Evolutionary conservation across 371 early-diverging fungal genomes (phyloP).

Genomic region (Nematocida ausubeli): DNA sequence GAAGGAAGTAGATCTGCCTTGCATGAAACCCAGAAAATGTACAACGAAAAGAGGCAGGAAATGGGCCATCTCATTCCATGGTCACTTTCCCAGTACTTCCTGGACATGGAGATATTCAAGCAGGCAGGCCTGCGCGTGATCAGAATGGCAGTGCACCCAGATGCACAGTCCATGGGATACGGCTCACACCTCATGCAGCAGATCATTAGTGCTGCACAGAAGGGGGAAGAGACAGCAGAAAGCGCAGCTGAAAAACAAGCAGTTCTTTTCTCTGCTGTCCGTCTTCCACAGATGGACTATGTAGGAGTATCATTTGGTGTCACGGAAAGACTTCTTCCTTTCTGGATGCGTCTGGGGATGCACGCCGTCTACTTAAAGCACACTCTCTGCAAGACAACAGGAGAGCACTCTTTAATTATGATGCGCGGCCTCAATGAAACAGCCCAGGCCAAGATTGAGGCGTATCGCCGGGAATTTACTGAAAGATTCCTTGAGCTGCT

Average conservation of each 20-base stretch:
- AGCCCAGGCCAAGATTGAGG: background rate
- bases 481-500: slow-evolving; percentile 47
- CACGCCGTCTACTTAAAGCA: slow-evolving; percentile 89
- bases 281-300: slow-evolving; percentile 75
- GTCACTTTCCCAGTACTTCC: slow-evolving; percentile 86
- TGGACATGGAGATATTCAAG: slow-evolving; percentile 86
- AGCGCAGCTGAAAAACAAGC: no score
- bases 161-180: slow-evolving; percentile 91
- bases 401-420: slow-evolving; percentile 67
- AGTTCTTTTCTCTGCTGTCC: background rate
- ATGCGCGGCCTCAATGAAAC: background rate
- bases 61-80: slow-evolving; percentile 95
- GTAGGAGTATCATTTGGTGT: slow-evolving; percentile 92
- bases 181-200: slow-evolving; percentile 79
- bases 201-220: slow-evolving; percentile 70
- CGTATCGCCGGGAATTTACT: slow-evolving; percentile 12
- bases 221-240: slow-evolving; percentile 66
- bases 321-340: slow-evolving; percentile 79
- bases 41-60: slow-evolving; percentile 74
- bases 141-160: slow-evolving; percentile 96
- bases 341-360: slow-evolving; percentile 87
- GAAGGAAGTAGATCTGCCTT: slow-evolving; percentile 83
- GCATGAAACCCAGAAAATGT: slow-evolving; percentile 67
- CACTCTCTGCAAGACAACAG: slow-evolving; percentile 87
- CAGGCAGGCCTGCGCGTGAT: slow-evolving; percentile 92